These are phyloP conservation scores for Globisporangium emineosum DNA, from an alignment of 352 stramenopile species.

Conservation along the genomic window DNA sequence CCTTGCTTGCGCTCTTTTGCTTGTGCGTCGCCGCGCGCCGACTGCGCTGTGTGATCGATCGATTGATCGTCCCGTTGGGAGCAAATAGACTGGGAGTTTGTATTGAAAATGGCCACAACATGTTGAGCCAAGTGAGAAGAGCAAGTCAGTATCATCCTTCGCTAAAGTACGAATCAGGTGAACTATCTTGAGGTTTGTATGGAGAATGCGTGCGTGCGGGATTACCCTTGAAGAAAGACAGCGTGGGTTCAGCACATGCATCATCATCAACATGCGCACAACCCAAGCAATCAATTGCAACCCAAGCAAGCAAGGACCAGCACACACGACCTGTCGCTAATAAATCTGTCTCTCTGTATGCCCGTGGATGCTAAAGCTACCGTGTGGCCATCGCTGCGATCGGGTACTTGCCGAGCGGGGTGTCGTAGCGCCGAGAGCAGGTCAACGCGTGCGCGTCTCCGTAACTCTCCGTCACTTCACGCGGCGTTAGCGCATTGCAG, in stretches of 20 bases:
- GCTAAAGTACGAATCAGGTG: not conserved
- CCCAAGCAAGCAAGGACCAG: not conserved
- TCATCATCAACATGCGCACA: slow-evolving; percentile 2
- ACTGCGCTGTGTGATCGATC: not conserved
- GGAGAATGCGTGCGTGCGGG: not conserved
- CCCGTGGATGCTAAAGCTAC: not conserved
- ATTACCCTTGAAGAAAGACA: not conserved
- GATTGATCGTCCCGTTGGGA: slow-evolving; percentile 1
- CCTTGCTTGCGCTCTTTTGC: not conserved
- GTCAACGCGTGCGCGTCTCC: not conserved
- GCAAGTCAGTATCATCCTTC: not conserved
- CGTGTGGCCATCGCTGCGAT: not conserved
- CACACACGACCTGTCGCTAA: not conserved
- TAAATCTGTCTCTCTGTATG: not conserved
- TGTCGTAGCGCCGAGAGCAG: not conserved
- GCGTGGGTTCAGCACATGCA: not conserved
- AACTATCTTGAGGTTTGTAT: not conserved
- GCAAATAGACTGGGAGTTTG: not conserved
- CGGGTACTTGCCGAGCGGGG: not conserved
- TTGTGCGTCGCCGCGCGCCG: not conserved
- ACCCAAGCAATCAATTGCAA: not conserved
- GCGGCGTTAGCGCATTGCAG: not conserved
- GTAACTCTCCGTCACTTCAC: not conserved
- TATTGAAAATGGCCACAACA: not conserved
- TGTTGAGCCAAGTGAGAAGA: not conserved